These are phyloP conservation scores for Durio zibethinus DNA, from an alignment of 345 rosid genomes.

Conservation along the genomic window DNA sequence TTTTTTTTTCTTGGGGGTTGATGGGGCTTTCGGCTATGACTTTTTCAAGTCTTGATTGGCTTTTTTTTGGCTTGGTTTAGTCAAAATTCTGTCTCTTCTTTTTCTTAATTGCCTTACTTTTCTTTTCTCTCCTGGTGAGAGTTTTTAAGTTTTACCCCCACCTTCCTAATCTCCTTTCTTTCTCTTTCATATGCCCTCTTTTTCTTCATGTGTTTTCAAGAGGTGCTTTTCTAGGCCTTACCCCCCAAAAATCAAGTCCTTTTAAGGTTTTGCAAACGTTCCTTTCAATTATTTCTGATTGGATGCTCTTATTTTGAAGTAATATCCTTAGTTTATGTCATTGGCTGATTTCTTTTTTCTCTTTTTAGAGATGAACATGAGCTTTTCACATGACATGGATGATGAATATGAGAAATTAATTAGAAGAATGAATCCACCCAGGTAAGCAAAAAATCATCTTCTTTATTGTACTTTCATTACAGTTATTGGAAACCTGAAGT, in stretches of 20 bases:
- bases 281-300: constrained; percentile 17
- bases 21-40: not conserved
- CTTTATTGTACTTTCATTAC: constrained; percentile 2
- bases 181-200: not conserved
- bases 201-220: not conserved
- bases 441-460: constrained; percentile 33
- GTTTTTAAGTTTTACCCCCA: not conserved
- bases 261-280: not conserved
- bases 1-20: not conserved
- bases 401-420: constrained; percentile 86
- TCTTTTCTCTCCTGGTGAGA: not conserved
- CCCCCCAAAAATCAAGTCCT: not conserved
- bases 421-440: constrained; percentile 92
- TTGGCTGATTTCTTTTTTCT: not conserved
- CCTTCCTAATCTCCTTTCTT: not conserved
- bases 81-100: constrained; percentile 3
- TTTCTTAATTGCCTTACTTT: not conserved
- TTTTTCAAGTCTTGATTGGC: constrained; percentile 7
- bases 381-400: constrained; percentile 68
- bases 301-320: constrained; percentile 7
- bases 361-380: constrained; percentile 55
- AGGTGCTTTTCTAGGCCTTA: not conserved
- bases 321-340: not conserved
- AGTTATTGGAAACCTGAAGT: not conserved
- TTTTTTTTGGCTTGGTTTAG: constrained; percentile 13